Evolutionary conservation across 495 filamentous ascomycete species (phyloP), one percentile per base, ranked within the genome.

Genomic region (Xylaria longipes): DNA sequence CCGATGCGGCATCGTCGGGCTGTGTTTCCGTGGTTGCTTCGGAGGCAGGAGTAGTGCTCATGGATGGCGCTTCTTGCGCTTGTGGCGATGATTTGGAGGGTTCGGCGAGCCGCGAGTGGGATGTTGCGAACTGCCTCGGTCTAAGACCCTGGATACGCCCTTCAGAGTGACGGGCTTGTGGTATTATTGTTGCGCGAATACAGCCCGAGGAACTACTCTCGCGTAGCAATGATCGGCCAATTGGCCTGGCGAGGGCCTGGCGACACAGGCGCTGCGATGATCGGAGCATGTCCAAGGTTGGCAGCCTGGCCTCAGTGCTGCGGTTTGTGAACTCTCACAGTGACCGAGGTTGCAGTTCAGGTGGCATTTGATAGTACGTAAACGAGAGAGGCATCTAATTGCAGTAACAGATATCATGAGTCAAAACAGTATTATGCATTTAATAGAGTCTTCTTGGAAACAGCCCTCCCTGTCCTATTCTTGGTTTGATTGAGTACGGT

Each of bases 121-220:
- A 77, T 12, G 35, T 69, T 3, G 62, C 39, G 70, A 77, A 77
- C 46, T 56, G 43, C 35, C 70, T 60, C 54, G 50, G 52, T 37
- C 69, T 67, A 9, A 35, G 54, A 60, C 15, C 70, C 43, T 17
- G 29, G 31, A 61, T 46, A 22, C 39, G 61, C 4, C 25, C 63
- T 50, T 17, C 35, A 50, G 25, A 52, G 11, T 9, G 50, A 29
- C 17, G 52, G 6, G 39, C 17, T 27, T 6, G 52, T 27, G 62
- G 0, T 45, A 39, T 12, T 48, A 31, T 25, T 12, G 25, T 11
- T n/a, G 45, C 11, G 50, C 62, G 35, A n/a, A 31, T 5, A 27
- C 27, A 50, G 56, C 27, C 12, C 3, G 46, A 17, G n/a, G 22
- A 29, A n/a, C 12, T 2, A 31, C 2, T 12, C 22, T 68, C 31